Evolutionary conservation across 2,329 filamentous ascomycete genomes (phyloP), one percentile per base, ranked within the genome.

Genomic region (Atkinsonella hypoxylon): DNA sequence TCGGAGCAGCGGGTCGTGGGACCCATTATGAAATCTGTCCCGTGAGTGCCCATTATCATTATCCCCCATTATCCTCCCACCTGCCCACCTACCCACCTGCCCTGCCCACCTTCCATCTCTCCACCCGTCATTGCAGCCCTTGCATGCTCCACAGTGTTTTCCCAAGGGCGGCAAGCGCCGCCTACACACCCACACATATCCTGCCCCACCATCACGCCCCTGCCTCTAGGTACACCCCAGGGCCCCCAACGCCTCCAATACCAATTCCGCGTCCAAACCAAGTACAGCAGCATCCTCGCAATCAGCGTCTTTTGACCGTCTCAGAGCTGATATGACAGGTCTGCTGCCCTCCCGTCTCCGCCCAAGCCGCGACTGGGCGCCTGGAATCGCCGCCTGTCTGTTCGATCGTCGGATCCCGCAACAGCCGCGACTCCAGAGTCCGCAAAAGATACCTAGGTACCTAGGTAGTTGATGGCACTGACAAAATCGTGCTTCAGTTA

Each of bases 241-340:
- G 20, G 20, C 20, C 20, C 20, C 20, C 20, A 22, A 22, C 20
- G 20, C 20, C 20, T 22, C 20, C 20, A 22, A n/a, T n/a, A n/a
- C n/a, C n/a, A n/a, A n/a, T n/a, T n/a, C n/a, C 5, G 20, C 5
- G 20, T 22, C 20, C 41, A 40, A 40, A 12, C 20, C 41, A 40
- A 40, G 38, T 22, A 22, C 38, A 17, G 2, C 12, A 13, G 12
- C 39, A 20, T 30, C 49, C 50, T 49, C 43, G 55, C 49, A 58
- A 56, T 59, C 57, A 57, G 54, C 54, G 41, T 53, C 18, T 48
- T 50, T 49, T 22, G 47, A 46, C 51, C 57, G 62, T 62, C 58
- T 64, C 58, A 63, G 58, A 60, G 15, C 32, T 40, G 58, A 67
- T 65, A 60, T 66, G 64, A 67, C 64, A 67, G 57, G 64, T 67